These are phyloP conservation scores for Populus hybrid DNA, from an alignment of 441 rosid genomes.

Conservation along the genomic window DNA sequence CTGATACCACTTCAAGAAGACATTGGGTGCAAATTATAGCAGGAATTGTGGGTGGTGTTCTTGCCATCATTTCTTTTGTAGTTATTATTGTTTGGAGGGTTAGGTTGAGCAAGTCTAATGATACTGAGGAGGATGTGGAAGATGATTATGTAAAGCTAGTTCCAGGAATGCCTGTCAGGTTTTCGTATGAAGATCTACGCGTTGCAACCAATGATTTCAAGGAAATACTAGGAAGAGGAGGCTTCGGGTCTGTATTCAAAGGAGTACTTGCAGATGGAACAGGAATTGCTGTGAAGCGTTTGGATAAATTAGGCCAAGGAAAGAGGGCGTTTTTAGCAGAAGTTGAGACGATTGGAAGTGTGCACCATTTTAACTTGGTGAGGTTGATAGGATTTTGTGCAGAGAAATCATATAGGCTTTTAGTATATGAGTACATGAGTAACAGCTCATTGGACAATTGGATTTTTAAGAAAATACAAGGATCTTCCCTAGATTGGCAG, in stretches of 20 bases:
- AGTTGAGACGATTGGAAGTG: slow-evolving; percentile 19
- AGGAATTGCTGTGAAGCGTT: slow-evolving; percentile 18
- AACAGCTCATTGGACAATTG: slow-evolving; percentile 18
- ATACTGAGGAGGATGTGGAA: neutral
- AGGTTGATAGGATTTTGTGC: slow-evolving; percentile 19
- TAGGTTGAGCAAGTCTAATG: too few relatives aligned
- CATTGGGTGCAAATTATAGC: too few relatives aligned
- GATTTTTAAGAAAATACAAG: slow-evolving; percentile 7
- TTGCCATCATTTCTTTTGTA: too few relatives aligned
- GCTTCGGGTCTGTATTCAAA: slow-evolving; percentile 16
- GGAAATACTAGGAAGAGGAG: slow-evolving; percentile 13
- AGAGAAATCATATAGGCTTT: slow-evolving; percentile 13
- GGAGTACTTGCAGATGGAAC: slow-evolving; percentile 8
- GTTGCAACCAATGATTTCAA: slow-evolving; percentile 15
- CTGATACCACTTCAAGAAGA: too few relatives aligned
- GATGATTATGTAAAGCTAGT: slow-evolving; percentile 3
- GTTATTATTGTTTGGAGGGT: too few relatives aligned
- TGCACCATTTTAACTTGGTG: slow-evolving; percentile 22
- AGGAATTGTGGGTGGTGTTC: too few relatives aligned
- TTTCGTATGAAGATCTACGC: slow-evolving; percentile 2
- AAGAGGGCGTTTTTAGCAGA: slow-evolving; percentile 19
- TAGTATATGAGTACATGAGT: slow-evolving; percentile 16
- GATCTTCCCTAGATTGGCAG: slow-evolving; percentile 9
- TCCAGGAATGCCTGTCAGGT: slow-evolving; percentile 12
- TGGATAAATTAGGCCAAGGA: slow-evolving; percentile 6